Conservation (phyloP, 768 basidiomycete species). For the Pisolithus microcarpus region DNA sequence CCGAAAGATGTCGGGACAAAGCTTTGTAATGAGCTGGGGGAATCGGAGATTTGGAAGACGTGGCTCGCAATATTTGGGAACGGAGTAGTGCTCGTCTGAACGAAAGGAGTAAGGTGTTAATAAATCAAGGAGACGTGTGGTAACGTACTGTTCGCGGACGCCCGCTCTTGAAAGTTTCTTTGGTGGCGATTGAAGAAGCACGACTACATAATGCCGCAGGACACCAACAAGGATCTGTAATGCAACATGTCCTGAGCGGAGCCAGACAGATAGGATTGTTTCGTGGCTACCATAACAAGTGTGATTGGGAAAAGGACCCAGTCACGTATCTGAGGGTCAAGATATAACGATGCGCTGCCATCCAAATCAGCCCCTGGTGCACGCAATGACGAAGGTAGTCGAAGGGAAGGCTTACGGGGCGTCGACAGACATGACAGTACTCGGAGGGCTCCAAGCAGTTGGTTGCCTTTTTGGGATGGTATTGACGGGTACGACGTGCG, state of each 20-base stretch:
- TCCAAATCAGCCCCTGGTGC: conserved; percentile 4
- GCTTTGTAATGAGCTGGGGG: conserved; percentile 65
- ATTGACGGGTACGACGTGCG: neutral
- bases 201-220: conserved; percentile 84
- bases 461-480: conserved; percentile 20
- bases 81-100: conserved; percentile 69
- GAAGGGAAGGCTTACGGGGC: conserved; percentile 16
- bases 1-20: conserved; percentile 67
- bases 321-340: conserved; percentile 93
- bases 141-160: conserved; percentile 82
- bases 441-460: neutral
- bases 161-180: conserved; percentile 72
- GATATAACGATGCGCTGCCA: conserved; percentile 50
- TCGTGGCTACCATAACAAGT: conserved; percentile 75
- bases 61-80: conserved; percentile 77
- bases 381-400: neutral
- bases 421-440: conserved; percentile 32
- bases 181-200: conserved; percentile 76
- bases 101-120: neutral
- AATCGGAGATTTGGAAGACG: conserved; percentile 74
- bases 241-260: neutral
- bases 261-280: too few relatives aligned
- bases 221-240: conserved; percentile 85
- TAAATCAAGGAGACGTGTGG: neutral
- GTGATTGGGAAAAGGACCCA: conserved; percentile 96